Evolutionary conservation across 169 alveolate genomes (phyloP).

Genomic region (Cryptosporidium tyzzeri): DNA sequence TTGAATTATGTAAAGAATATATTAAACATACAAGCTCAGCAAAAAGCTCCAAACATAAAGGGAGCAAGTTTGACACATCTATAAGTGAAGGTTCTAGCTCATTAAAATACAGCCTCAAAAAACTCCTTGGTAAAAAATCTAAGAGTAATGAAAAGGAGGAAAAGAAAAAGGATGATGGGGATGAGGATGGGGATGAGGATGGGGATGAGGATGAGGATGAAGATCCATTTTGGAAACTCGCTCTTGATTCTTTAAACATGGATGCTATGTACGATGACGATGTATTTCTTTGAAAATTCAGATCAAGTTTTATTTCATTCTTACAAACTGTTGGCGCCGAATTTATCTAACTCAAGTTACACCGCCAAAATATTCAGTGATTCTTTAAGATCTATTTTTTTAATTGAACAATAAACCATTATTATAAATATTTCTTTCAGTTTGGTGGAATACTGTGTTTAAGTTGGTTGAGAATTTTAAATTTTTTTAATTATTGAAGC

Average conservation of each 20-base stretch:
- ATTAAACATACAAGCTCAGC: neutral
- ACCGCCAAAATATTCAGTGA: too few species aligned
- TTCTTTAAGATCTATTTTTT: too few species aligned
- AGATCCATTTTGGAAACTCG: neutral
- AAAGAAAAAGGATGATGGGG: neutral
- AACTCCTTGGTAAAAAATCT: neutral
- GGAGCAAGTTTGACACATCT: neutral
- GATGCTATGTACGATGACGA: neutral
- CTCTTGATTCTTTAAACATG: neutral
- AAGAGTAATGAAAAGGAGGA: neutral
- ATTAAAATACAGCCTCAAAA: too few species aligned
- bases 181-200: neutral
- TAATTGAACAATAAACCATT: too few species aligned
- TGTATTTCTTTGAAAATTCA: neutral
- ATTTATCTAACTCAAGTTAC: too few species aligned
- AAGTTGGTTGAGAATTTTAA: too few species aligned
- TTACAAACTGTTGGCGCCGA: too few species aligned
- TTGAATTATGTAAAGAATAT: neutral
- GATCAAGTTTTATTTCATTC: too few species aligned
- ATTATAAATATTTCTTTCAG: too few species aligned
- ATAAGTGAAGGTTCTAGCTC: neutral
- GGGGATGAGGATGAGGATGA: neutral
- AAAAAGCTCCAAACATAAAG: neutral
- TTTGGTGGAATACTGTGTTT: too few species aligned
- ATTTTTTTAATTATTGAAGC: too few species aligned